Base-by-base conservation (phyloP, 2,329 filamentous ascomycete genomes). In the Paecilomyces sp. region DNA sequence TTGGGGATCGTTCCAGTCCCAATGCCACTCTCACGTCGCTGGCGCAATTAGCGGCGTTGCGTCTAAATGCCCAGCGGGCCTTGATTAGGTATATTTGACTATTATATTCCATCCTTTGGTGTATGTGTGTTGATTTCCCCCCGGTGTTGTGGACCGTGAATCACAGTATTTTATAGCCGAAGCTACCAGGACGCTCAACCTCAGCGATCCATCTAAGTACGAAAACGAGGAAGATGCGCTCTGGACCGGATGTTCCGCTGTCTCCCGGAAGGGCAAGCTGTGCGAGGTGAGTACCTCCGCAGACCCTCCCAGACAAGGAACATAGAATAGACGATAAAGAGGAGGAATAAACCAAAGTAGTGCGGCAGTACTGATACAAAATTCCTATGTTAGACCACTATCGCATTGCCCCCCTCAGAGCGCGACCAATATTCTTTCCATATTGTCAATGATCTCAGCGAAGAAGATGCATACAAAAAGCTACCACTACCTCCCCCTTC, bases 151-250 rank as follows among this genome's bases (percentile, higher is more conserved):
- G 58, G 80, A 82, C 62, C 73, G 75, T 24, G 72, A 79, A 8
- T 74, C 70, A 24, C 79, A 82, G 62, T 82, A 79, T 60, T 77
- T 82, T 30, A 67, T 83, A 15, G 79, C 79, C n/a, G 81, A 83
- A 65, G 76, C 79, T 15, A 80, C 79, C 2, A 74, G 72, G 60
- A 76, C 74, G 0, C 64, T 76, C 6, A 71, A 71, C 56, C 67
- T 80, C 9, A 71, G 72, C 30, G 65, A 79, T 31, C 66, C 66
- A 28, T 60, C 64, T 3, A 61, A 68, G 3, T 70, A 68, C 50
- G 74, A 78, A 9, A 62, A 71, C 2, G 57, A 66, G 11, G 70
- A 69, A 51, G 63, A 71, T 58, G 67, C 60, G 2, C 55, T 68
- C 56, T 69, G 75, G 70, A 62, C 65, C 59, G 68, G 73, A 11